A percentile compares a stretch with the other conserved stretches of the same genome.
These are phyloP conservation scores for Fraxinus excelsior DNA, from an alignment of 257 asterid genomes.

Conservation along the genomic window DNA sequence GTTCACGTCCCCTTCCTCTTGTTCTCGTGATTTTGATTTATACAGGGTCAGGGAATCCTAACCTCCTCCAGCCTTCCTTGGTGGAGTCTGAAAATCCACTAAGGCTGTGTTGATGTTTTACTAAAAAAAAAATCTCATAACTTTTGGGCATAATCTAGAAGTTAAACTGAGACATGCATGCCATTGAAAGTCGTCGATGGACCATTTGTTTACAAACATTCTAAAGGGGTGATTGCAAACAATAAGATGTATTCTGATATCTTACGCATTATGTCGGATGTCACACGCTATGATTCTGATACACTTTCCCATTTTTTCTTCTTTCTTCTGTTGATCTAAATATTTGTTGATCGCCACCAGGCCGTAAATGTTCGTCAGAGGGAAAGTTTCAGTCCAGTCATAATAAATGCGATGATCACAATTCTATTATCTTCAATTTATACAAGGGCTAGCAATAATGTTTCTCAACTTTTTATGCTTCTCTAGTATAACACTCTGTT, in stretches of 20 bases:
- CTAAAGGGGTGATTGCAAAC: constrained; percentile 11
- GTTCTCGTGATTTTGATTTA: no score
- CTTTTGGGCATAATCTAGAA: background rate
- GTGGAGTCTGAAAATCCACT: no score
- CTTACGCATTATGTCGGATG: constrained; percentile 3
- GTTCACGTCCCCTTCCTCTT: no score
- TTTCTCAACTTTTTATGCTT: background rate
- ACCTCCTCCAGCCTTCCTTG: no score
- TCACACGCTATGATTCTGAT: background rate
- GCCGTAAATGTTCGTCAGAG: constrained; percentile 1
- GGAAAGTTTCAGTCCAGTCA: background rate
- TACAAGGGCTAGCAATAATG: background rate
- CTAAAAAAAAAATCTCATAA: background rate
- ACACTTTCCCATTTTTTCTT: background rate
- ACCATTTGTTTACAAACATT: background rate
- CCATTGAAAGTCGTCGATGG: background rate
- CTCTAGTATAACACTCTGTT: background rate
- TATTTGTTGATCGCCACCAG: constrained; percentile 11
- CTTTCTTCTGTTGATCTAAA: background rate
- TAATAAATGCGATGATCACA: background rate
- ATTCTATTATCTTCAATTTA: background rate
- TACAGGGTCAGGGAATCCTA: no score
- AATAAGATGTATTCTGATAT: background rate
- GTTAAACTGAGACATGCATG: background rate
- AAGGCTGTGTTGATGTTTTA: no score